Conservation (phyloP, 169 alveolate genomes). For the Babesia bovis region DNA sequence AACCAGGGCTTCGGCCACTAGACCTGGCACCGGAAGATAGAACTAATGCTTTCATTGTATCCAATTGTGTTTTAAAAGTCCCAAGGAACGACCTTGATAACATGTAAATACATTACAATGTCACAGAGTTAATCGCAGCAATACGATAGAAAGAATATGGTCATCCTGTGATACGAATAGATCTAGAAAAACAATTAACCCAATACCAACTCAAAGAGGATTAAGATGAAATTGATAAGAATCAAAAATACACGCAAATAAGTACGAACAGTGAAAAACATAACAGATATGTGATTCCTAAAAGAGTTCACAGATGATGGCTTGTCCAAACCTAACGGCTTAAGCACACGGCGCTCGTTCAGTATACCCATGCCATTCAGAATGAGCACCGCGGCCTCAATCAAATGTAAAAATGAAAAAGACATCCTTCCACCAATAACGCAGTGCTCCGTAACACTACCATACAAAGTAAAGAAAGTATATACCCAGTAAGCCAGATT, state of each 20-base stretch:
- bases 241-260: slow-evolving; percentile 60
- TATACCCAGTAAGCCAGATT: no score
- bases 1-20: no score
- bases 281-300: slow-evolving; percentile 60
- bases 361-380: slow-evolving; percentile 67
- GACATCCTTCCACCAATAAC: slow-evolving; percentile 56
- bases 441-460: slow-evolving; percentile 8
- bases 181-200: slow-evolving; percentile 45
- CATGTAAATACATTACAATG: no score
- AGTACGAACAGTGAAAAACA: slow-evolving; percentile 63
- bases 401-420: slow-evolving; percentile 49
- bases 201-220: slow-evolving; percentile 44
- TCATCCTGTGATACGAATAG: no score
- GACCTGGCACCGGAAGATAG: no score
- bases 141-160: no score
- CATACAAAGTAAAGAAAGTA: slow-evolving; percentile 24
- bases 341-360: slow-evolving; percentile 64
- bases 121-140: no score
- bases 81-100: no score
- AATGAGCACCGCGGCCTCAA: slow-evolving; percentile 63
- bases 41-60: no score
- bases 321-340: slow-evolving; percentile 66
- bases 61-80: no score
- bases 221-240: slow-evolving; percentile 41
- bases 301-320: slow-evolving; percentile 37